Base-by-base conservation (phyloP, 2,329 filamentous ascomycete genomes). In the Sclerotinia minor region DNA sequence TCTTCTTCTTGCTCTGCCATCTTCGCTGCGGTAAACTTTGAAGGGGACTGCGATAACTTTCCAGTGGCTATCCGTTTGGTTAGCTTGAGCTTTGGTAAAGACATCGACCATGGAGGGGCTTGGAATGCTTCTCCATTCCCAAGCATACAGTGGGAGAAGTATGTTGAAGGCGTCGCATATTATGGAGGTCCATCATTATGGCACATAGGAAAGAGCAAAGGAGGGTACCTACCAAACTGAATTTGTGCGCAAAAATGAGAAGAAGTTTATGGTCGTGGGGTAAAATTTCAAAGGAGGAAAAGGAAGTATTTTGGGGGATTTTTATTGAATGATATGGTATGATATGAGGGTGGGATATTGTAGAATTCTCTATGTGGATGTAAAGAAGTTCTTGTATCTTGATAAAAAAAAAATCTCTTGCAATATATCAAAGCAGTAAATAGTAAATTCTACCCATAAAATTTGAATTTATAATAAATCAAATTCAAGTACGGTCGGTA, bases 1-100 rank as follows among this genome's bases (percentile, higher is more conserved):
- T 96, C 92, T 77, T 94, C 91, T 79, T 94, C 91, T 78, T 85
- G 81, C 72, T 96, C 92, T 68, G 90, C 91, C 92, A 96, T 96
- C 49, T 59, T 73, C 64, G 68, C 50, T 52, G 41, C 60, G 49
- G 52, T 47, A 50, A 59, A 49, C 26, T 69, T 68, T 54, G 67
- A 50, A 54, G 54, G 65, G 38, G 72, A 71, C 76, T 70, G 64
- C 44, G 67, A 53, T 35, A 35, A 60, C 65, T 41, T 70, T 64
- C 70, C 65, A 60, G 69, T 47, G 58, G 65, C 65, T 45, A 74
- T 69, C 70, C 74, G 72, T 69, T 70, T 68, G 24, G 72, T 77
- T 69, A 77, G 59, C 45, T 61, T 64, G 38, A 67, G 73, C 71
- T 73, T 75, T 47, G 71, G 68, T 55, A 73, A 55, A 64, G 70